Conservation (phyloP, 2,329 filamentous ascomycete species). For the Alternaria dauci region DNA sequence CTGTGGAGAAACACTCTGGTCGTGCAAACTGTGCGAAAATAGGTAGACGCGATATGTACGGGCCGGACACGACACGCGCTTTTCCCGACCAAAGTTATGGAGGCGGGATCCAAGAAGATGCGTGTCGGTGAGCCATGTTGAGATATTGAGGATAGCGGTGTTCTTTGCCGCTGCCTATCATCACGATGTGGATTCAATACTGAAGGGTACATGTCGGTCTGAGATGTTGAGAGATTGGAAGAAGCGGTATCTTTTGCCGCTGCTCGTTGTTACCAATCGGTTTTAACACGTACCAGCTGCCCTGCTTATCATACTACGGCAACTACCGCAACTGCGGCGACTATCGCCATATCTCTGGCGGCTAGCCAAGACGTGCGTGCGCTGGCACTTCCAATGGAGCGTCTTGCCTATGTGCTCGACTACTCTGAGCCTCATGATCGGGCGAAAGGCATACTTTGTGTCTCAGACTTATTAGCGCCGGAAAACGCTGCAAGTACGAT, state of each 20-base stretch:
- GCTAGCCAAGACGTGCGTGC: neutral
- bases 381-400: neutral
- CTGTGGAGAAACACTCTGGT: constrained; percentile 16
- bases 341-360: neutral
- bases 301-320: neutral
- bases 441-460: neutral
- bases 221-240: neutral
- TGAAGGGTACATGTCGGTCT: neutral
- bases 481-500: neutral
- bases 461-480: neutral
- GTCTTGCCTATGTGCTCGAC: neutral
- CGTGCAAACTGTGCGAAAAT: constrained; percentile 4
- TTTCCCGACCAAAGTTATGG: neutral
- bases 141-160: neutral
- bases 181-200: neutral
- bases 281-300: neutral
- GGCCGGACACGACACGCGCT: neutral
- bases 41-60: neutral
- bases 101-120: neutral
- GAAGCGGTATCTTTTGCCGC: neutral
- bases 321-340: neutral
- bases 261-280: neutral
- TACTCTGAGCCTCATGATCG: neutral
- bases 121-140: neutral
- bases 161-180: neutral